Evolutionary conservation across 148 eudicot genomes (phyloP).

Genomic region (Euryodendron excelsum): DNA sequence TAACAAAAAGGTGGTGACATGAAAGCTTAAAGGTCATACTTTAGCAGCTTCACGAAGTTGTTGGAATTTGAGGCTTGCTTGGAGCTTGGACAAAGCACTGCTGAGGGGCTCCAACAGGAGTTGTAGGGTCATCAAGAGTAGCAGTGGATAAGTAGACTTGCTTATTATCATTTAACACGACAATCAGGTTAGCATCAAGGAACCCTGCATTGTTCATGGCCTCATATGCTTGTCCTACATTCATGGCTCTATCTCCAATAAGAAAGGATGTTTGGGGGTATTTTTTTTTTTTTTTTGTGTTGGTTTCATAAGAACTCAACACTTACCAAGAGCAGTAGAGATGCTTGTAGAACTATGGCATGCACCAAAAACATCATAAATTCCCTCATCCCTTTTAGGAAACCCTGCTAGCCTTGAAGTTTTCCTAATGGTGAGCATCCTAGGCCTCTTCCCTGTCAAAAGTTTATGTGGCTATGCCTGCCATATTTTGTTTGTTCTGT

Average conservation of each 20-base stretch:
- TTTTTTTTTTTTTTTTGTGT: too few species aligned
- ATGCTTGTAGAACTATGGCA: conserved; percentile 92
- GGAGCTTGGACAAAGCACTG: conserved; percentile 50
- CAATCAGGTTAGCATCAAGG: conserved; percentile 66
- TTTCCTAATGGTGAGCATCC: conserved; percentile 70
- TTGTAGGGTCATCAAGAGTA: conserved; percentile 70
- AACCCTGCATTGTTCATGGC: conserved; percentile 82
- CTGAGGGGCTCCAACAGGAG: conserved; percentile 83
- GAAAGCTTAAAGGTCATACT: conserved; percentile 23
- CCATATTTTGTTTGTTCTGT: conserved; percentile 3
- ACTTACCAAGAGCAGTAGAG: conserved; percentile 76
- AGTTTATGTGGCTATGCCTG: conserved; percentile 86
- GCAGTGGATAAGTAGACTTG: conserved; percentile 81
- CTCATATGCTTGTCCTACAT: conserved; percentile 84
- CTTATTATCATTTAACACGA: conserved; percentile 63
- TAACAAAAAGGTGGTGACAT: background rate
- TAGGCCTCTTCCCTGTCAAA: conserved; percentile 75
- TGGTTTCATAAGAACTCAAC: background rate
- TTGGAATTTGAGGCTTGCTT: conserved; percentile 53
- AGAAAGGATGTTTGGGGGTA: conserved; percentile 54
- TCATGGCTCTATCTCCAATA: conserved; percentile 89
- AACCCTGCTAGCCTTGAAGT: conserved; percentile 79
- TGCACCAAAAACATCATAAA: conserved; percentile 73
- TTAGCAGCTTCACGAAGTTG: conserved; percentile 72
- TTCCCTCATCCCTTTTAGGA: conserved; percentile 80